Base-by-base conservation (phyloP, 1,139 yeast species). In the Geotrichum citri-aurantii region DNA sequence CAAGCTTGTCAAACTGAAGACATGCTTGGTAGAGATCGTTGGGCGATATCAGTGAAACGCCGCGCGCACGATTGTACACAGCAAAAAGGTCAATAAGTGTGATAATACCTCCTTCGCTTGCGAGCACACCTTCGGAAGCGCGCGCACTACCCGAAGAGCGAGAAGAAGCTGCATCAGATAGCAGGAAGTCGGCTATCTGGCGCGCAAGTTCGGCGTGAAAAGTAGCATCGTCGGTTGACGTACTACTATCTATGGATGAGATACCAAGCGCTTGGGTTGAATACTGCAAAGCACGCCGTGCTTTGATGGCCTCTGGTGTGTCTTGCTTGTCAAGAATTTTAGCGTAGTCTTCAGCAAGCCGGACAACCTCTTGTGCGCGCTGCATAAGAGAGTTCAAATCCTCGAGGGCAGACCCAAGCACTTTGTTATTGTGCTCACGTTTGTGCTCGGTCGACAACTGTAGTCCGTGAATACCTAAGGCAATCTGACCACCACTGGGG, bases 381-480 rank as follows among this genome's bases (percentile, higher is more conserved):
- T 83, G 79, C 86, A 90, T 85, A 55, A 92, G 75, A 51, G 86
- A 86, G 62, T 86, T 86, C 52, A 92, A 73, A 70, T 90, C 97
- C 58, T 85, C 87, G 48, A 92, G 73, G 0, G 97, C 91, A 40
- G 81, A 79, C 44, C 83, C 81, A 57, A 91, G 75, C 0, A 91
- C 78, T 23, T 78, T 69, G 60, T 88, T 89, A 63, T 86, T 87
- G 55, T 81, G 80, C 59, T 79, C 77, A 10, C 88, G 75, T 65
- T 81, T 81, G 49, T 77, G 75, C 62, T 82, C 86, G 50, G 85
- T 83, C 11, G 79, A 73, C 55, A 77, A 77, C 64, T 90, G 88
- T 23, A 92, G 75, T 0, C 89, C 89, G 64, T 84, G 85, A 8
- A 92, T 84, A 0, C 97, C 95, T 19, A 59, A 33, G 19, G 47